Percentiles rank a stretch among this genome's conserved stretches.
phyloP scores from a whole-genome alignment of 2,329 filamentous ascomycete genomes.

The Pyricularia sp. region DNA sequence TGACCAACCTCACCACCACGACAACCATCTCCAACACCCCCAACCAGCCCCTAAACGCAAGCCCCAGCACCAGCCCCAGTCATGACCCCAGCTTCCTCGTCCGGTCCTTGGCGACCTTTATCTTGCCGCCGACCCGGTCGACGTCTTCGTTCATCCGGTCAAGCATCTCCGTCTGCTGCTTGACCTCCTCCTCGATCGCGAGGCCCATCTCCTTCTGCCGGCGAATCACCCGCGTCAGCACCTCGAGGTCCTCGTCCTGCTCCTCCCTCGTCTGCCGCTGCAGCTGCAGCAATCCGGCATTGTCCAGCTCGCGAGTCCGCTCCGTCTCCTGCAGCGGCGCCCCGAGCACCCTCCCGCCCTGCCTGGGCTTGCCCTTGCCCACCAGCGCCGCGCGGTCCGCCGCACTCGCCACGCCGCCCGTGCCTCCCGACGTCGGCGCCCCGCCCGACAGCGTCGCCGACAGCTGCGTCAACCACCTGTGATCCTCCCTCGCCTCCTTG shows the following conservation, averaged over 20 bases:
- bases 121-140: conserved; percentile 52
- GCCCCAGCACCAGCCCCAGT: not conserved
- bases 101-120: conserved; percentile 61
- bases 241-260: conserved; percentile 61
- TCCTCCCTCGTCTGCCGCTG: conserved; percentile 62
- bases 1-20: not conserved
- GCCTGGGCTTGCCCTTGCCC: conserved; percentile 17
- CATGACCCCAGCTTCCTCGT: conserved; percentile 44
- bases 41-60: not conserved
- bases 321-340: conserved; percentile 63
- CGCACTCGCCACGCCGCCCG: conserved; percentile 34
- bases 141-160: conserved; percentile 53
- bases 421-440: conserved; percentile 29
- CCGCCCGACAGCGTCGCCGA: conserved; percentile 38
- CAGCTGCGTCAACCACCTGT: conserved; percentile 62
- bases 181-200: conserved; percentile 61
- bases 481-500: conserved; percentile 55
- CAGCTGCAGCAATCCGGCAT: conserved; percentile 58
- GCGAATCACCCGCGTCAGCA: conserved; percentile 54
- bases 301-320: conserved; percentile 63
- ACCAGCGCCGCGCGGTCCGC: conserved; percentile 39
- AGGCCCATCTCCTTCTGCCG: conserved; percentile 68
- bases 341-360: conserved; percentile 52
- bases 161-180: conserved; percentile 58
- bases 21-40: not conserved